phyloP scores from a whole-genome alignment of 148 eudicot species.

The Simmondsia chinensis region DNA sequence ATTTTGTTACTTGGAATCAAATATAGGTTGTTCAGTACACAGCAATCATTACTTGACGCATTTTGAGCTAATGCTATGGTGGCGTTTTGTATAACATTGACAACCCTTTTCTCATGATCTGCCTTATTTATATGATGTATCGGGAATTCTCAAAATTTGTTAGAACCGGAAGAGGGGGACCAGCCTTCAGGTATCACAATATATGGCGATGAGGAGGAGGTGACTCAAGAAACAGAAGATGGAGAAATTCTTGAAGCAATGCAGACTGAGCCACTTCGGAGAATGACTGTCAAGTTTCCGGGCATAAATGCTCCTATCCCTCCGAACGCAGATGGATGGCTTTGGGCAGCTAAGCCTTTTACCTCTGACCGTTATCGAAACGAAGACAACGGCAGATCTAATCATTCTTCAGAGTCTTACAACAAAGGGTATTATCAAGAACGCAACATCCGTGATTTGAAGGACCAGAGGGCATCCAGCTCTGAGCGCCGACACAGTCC shows the following conservation, averaged over 20 bases:
- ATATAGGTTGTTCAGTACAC: too few relatives aligned
- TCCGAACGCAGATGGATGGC: conserved; percentile 61
- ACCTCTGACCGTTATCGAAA: conserved; percentile 31
- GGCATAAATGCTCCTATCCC: conserved; percentile 88
- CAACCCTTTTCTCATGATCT: neutral
- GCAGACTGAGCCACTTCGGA: conserved; percentile 24
- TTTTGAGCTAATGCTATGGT: too few relatives aligned
- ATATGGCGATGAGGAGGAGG: conserved; percentile 44
- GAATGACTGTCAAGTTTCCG: conserved; percentile 65
- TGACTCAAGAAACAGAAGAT: conserved; percentile 49
- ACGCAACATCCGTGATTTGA: conserved; percentile 37
- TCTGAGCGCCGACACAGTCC: conserved; percentile 35
- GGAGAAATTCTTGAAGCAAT: conserved; percentile 68
- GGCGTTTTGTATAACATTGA: too few relatives aligned
- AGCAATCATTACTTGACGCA: too few relatives aligned
- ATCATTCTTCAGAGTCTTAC: conserved; percentile 28
- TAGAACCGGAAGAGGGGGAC: conserved; percentile 59
- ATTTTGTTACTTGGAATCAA: too few relatives aligned
- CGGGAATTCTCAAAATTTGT: neutral
- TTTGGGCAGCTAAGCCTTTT: conserved; percentile 52
- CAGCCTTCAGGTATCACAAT: conserved; percentile 85
- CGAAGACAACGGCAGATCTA: conserved; percentile 26
- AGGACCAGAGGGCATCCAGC: conserved; percentile 48
- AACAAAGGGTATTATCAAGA: conserved; percentile 34
- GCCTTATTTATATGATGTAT: neutral